phyloP scores from a whole-genome alignment of 2,329 filamentous ascomycete species.

The Hypoxylon sp. region DNA sequence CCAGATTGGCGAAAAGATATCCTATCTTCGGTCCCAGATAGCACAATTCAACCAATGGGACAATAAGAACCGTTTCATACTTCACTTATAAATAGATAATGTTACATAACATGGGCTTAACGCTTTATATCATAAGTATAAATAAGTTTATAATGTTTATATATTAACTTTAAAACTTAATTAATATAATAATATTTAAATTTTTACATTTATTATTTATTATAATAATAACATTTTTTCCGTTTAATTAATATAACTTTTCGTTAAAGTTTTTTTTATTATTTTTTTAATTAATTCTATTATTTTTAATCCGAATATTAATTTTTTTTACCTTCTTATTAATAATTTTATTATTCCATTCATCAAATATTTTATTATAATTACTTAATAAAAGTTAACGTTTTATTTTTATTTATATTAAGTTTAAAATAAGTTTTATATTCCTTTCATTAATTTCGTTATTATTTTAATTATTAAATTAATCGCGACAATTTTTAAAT shows the following conservation, averaged over 20 bases:
- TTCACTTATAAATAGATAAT: slow-evolving; percentile 4
- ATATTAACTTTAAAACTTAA: too few species aligned
- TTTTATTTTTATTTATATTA: not conserved
- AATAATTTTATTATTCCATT: not conserved
- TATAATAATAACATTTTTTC: not conserved
- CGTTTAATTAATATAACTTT: not conserved
- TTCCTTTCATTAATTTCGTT: too few species aligned
- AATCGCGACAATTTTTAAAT: not conserved
- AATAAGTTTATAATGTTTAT: too few species aligned
- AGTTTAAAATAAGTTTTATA: not conserved
- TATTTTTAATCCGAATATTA: not conserved
- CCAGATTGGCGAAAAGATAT: not conserved
- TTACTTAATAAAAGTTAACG: not conserved
- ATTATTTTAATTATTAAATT: not conserved
- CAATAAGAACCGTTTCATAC: not conserved
- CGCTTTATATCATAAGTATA: too few species aligned
- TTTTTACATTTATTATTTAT: not conserved
- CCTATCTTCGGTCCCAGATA: slow-evolving; percentile 6
- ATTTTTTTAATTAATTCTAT: not conserved
- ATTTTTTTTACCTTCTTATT: not conserved
- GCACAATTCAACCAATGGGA: slow-evolving; percentile 16
- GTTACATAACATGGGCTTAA: too few species aligned
- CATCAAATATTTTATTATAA: not conserved
- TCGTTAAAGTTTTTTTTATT: not conserved
- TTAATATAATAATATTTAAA: too few species aligned